A percentile compares a stretch with the other conserved stretches of the same genome.
phyloP scores from a whole-genome alignment of 2,329 filamentous ascomycete species.

The Ophiostoma fasciatum region DNA sequence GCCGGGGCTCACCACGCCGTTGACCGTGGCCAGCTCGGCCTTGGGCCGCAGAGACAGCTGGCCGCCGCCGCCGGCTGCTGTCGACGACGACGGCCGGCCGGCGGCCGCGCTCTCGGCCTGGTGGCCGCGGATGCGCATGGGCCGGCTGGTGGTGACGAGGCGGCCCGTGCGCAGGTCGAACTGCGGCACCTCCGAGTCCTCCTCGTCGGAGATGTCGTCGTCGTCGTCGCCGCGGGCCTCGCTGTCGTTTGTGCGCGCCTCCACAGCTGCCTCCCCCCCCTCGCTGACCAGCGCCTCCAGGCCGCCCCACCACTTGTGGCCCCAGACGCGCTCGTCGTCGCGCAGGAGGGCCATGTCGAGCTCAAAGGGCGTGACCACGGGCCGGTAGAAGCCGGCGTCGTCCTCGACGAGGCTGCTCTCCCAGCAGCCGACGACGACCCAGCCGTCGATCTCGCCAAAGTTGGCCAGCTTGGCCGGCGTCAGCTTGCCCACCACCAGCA shows the following conservation, averaged over 20 bases:
- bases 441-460: conserved; percentile 87
- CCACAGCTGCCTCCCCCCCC: conserved; percentile 14
- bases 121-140: conserved; percentile 38
- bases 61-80: conserved; percentile 5
- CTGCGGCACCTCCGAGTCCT: conserved; percentile 69
- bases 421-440: conserved; percentile 97
- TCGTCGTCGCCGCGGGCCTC: conserved; percentile 9
- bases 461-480: conserved; percentile 95
- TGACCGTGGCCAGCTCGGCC: conserved; percentile 65
- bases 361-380: conserved; percentile 92
- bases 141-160: conserved; percentile 64
- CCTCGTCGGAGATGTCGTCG: conserved; percentile 26
- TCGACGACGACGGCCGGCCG: too few species aligned
- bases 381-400: conserved; percentile 65
- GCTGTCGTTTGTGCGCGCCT: conserved; percentile 11
- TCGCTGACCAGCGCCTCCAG: conserved; percentile 47
- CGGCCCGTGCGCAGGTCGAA: conserved; percentile 84
- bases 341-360: conserved; percentile 60
- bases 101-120: neutral
- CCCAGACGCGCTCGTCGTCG: conserved; percentile 70
- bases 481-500: conserved; percentile 90
- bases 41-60: conserved; percentile 38
- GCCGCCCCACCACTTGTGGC: conserved; percentile 75
- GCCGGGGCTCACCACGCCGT: conserved; percentile 77
- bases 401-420: conserved; percentile 87